These are phyloP conservation scores for Coelastrella sp. DNA, from an alignment of 139 green algal species.

Conservation along the genomic window DNA sequence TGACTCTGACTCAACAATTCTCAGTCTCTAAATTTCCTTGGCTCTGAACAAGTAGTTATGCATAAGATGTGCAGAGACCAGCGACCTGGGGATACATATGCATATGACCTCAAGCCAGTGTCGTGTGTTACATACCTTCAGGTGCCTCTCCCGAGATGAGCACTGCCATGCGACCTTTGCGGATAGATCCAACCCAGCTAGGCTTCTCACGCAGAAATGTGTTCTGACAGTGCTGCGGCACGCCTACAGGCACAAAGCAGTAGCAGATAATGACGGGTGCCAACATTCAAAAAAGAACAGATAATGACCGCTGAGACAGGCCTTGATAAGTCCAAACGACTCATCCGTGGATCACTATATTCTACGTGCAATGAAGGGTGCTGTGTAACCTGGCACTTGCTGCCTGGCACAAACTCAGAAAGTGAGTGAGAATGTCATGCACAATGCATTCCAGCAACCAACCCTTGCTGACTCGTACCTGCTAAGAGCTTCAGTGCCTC, in stretches of 20 bases:
- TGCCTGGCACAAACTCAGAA: background rate
- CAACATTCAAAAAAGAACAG: background rate
- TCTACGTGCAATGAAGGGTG: too few relatives aligned
- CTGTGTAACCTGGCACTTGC: background rate
- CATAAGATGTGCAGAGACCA: too few relatives aligned
- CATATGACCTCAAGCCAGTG: too few relatives aligned
- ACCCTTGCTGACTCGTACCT: background rate
- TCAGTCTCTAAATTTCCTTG: too few relatives aligned
- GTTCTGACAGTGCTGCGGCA: constrained; percentile 4
- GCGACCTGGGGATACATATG: too few relatives aligned
- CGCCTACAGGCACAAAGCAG: constrained; percentile 26
- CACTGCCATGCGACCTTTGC: background rate
- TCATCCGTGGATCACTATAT: too few relatives aligned
- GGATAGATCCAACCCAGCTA: background rate
- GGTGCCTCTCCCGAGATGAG: constrained; percentile 7
- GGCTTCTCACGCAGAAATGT: constrained; percentile 43
- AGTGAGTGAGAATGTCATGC: background rate
- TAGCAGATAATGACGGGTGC: background rate
- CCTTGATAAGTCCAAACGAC: too few relatives aligned
- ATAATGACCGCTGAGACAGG: background rate
- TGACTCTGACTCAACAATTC: too few relatives aligned
- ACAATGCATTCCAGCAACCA: background rate
- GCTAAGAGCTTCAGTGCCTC: constrained; percentile 95
- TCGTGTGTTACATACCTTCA: constrained; percentile 43
- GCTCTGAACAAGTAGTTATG: too few relatives aligned